Evolutionary conservation across 345 rosid genomes (phyloP).

Genomic region (Eucalyptus tenuipes): DNA sequence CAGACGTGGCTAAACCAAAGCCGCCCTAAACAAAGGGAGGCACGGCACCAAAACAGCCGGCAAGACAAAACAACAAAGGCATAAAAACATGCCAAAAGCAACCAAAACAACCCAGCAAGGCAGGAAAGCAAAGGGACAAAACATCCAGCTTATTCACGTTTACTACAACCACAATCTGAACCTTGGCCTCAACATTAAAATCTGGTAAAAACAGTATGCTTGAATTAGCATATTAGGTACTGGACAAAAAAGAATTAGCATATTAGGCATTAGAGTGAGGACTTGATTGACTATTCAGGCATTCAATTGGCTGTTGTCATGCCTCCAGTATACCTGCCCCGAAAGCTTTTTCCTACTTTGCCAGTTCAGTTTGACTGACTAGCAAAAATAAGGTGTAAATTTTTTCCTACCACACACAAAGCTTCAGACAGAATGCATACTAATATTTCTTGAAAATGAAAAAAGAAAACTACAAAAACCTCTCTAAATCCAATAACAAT

Average conservation of each 20-base stretch:
- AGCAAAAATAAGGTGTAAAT: not conserved
- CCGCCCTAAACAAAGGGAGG: too few relatives aligned
- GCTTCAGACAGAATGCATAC: not conserved
- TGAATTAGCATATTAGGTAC: not conserved
- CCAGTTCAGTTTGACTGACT: not conserved
- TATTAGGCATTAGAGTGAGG: not conserved
- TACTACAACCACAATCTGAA: not conserved
- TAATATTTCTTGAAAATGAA: not conserved
- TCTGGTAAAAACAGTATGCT: not conserved
- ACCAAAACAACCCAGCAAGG: too few relatives aligned
- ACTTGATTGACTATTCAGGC: not conserved
- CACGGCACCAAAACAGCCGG: too few relatives aligned
- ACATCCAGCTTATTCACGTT: not conserved
- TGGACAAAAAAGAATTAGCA: not conserved
- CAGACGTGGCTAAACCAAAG: too few relatives aligned
- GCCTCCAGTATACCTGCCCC: not conserved
- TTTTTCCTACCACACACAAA: not conserved
- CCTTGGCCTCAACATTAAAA: not conserved
- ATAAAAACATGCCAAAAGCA: too few relatives aligned
- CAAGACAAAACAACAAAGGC: too few relatives aligned
- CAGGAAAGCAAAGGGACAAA: too few relatives aligned
- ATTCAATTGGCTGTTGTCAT: not conserved
- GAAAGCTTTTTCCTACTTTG: not conserved
- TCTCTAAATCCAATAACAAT: not conserved
- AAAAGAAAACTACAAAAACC: not conserved